Evolutionary conservation across 305 asterid genomes (phyloP), one percentile per base, ranked within the genome.

Genomic region (Ilex paraguariensis): DNA sequence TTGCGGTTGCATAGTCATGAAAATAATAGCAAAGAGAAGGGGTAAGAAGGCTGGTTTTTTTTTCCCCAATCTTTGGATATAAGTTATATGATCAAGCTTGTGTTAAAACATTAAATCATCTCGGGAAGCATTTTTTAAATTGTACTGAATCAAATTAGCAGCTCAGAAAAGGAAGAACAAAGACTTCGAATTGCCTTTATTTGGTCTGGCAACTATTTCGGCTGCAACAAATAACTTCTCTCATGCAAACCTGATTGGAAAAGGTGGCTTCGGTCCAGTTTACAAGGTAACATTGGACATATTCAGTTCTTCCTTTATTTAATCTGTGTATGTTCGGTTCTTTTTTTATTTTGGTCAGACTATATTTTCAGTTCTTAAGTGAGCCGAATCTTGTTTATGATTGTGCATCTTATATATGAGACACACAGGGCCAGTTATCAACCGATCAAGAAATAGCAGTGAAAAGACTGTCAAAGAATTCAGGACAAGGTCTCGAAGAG

Each of bases 231-330:
- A 64, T 15, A 60, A 62, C 62, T 75, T 75, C 30, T 63, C 76
- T 30, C 1, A 44, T 9, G 62, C 48, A 30, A 67, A 75, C 53
- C 14, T 70, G 31, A 50, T 75, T 45, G 80, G 80, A 56, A 53
- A 75, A 48, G 73, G 77, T 16, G 76, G 79, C 3, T 75, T 58
- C 45, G 79, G 79, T 45, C 67, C 64, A 39, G 73, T 70, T 63
- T 70, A 70, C 66, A 66, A 66, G 76, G 79, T 66, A 69, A 54
- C 12, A 12, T 7, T 12, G 5, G 16, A 36, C 9, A 4, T 36
- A 8, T 36, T 21, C 28, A 21, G 1, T 36, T 8, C 6, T 36
- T 36, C 6, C 42, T 36, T 36, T 21, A 1, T 21, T 21, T 21
- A 21, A 21, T 21, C 28, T 21, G 28, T 21, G 1, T 21, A 21